Evolutionary conservation across 1,284 basidiomycete genomes (phyloP).

Genomic region (Caloboletus inedulis): DNA sequence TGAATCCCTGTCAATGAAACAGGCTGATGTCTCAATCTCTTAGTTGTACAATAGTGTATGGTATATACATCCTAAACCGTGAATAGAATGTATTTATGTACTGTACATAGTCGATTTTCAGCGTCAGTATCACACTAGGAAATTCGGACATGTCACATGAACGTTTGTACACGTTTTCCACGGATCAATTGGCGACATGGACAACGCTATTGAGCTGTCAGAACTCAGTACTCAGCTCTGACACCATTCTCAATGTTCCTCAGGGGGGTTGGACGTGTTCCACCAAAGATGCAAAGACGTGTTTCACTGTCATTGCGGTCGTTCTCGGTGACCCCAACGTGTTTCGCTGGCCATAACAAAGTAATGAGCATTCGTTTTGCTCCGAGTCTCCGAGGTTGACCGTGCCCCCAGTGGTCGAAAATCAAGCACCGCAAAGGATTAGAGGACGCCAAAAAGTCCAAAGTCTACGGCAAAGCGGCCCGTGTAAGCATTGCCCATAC

Average conservation of each 20-base stretch:
- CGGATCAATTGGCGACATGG: not conserved
- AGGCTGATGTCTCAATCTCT: conserved; percentile 1
- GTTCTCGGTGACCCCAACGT: conserved; percentile 37
- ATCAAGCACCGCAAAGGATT: conserved; percentile 80
- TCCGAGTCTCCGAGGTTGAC: conserved; percentile 7
- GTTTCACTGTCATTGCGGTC: conserved; percentile 24
- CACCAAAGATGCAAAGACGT: not conserved
- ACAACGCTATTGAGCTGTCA: not conserved
- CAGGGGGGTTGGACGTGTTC: not conserved
- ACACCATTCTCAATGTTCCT: conserved; percentile 14
- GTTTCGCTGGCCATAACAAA: conserved; percentile 65
- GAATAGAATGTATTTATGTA: no score
- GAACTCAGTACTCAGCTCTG: not conserved
- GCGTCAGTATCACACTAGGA: no score
- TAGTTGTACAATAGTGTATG: not conserved
- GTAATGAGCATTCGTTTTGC: conserved; percentile 31
- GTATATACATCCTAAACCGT: not conserved
- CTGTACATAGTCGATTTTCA: no score
- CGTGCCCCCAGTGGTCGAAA: conserved; percentile 71
- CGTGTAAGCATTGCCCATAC: conserved; percentile 44
- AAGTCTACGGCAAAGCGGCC: conserved; percentile 55
- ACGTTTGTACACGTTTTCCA: conserved; percentile 11
- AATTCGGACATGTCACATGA: no score
- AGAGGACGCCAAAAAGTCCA: conserved; percentile 65
- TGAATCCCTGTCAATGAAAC: conserved; percentile 17